Evolutionary conservation across 2,329 filamentous ascomycete genomes (phyloP), one percentile per base, ranked within the genome.

Genomic region (Diplodia seriata): DNA sequence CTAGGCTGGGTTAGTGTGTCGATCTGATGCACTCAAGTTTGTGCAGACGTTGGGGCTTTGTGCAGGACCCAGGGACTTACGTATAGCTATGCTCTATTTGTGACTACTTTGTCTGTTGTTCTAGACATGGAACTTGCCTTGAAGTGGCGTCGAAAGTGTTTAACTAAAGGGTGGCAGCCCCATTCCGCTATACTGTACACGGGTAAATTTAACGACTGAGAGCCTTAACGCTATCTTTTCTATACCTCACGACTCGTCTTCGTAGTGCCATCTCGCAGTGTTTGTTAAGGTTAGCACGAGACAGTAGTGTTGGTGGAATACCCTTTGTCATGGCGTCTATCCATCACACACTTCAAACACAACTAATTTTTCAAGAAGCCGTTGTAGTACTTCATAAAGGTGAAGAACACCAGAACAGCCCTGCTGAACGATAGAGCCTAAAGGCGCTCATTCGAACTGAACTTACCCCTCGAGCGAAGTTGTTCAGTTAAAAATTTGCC

Each of bases 51-150:
- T 18, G 40, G 18, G 15, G 18, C n/a, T 7, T 47, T 47, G 43
- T 47, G 43, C 43, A 47, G 18, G 18, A 47, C 20, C 11, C 43
- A n/a, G n/a, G 43, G n/a, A 20, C n/a, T 47, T 9, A n/a, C 7
- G 43, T 47, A 47, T 47, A 47, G 43, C 43, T 47, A 47, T 47
- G 43, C 43, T 20, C 43, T 47, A 47, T 47, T 47, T 47, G 20
- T 20, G 43, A 47, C 43, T 47, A 47, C 15, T 47, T 20, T 47
- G 43, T 47, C 18, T n/a, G 18, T 47, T n/a, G 43, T 47, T 47
- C 18, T 47, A 47, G 8, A n/a, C 9, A 23, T 14, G 50, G 18
- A 29, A 23, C 26, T 29, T 29, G 15, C 15, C 20, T 12, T 2
- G 18, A 18, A 18, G 43, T n/a, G 43, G 43, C 43, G 6, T n/a